Conservation (phyloP, 2,329 filamentous ascomycete species). For the Lachnellula subtilissima region DNA sequence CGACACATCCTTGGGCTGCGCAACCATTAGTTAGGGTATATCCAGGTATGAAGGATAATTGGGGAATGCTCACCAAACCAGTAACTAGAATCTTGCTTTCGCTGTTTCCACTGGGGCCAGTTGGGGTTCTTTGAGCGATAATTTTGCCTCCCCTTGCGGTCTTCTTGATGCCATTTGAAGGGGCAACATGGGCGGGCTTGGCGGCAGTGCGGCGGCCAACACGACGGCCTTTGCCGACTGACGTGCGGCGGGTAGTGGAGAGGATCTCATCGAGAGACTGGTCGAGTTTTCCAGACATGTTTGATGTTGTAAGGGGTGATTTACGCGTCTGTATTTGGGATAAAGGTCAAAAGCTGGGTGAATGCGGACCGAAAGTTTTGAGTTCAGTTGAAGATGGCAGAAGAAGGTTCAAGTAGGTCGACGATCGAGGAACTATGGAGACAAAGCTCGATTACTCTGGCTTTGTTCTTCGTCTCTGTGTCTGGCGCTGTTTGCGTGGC, state of each 20-base stretch:
- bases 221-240: conserved; percentile 34
- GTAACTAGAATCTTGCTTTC: conserved; percentile 98
- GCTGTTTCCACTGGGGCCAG: conserved; percentile 57
- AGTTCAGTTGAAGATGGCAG: conserved; percentile 27
- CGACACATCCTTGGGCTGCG: conserved; percentile 88
- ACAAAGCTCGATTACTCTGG: conserved; percentile 27
- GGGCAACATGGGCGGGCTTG: conserved; percentile 51
- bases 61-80: conserved; percentile 72
- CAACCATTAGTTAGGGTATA: conserved; percentile 6
- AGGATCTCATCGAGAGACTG: conserved; percentile 97
- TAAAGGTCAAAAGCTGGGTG: conserved; percentile 22
- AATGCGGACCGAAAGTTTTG: conserved; percentile 24
- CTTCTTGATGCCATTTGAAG: conserved; percentile 82
- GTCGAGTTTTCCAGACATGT: conserved; percentile 92
- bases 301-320: conserved; percentile 33
- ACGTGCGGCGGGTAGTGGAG: conserved; percentile 55
- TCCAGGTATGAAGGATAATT: neutral
- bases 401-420: conserved; percentile 20
- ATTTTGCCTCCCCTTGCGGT: conserved; percentile 58
- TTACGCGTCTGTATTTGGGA: conserved; percentile 16
- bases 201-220: conserved; percentile 45
- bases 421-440: conserved; percentile 19
- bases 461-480: conserved; percentile 8
- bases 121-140: conserved; percentile 56
- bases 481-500: conserved; percentile 17